Conservation (phyloP, 2,329 filamentous ascomycete genomes). For the Zymoseptoria passerinii region DNA sequence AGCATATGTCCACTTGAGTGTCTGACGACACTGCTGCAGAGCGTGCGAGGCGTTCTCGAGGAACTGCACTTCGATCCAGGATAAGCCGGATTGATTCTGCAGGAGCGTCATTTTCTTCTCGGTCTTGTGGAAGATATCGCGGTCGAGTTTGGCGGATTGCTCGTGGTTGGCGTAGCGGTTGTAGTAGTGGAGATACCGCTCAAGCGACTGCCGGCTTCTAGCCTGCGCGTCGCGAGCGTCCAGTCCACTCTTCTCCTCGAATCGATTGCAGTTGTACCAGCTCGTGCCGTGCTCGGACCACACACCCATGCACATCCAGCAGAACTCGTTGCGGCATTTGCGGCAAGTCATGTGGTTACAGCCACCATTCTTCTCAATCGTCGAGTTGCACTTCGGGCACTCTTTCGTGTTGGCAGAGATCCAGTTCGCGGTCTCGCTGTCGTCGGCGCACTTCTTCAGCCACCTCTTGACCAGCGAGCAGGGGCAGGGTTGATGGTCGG, state of each 20-base stretch:
- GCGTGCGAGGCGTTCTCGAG: conserved; percentile 87
- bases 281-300: conserved; percentile 98
- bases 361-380: conserved; percentile 97
- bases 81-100: conserved; percentile 88
- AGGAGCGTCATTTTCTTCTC: conserved; percentile 99
- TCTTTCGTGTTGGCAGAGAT: conserved; percentile 99
- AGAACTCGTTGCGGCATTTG: conserved; percentile 94
- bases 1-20: conserved; percentile 97
- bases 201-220: conserved; percentile 78
- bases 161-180: conserved; percentile 99
- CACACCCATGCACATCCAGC: conserved; percentile 99
- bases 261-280: conserved; percentile 99
- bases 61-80: conserved; percentile 99
- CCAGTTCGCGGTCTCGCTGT: conserved; percentile 98
- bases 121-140: conserved; percentile 90
- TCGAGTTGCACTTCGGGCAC: conserved; percentile 90
- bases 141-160: conserved; percentile 92
- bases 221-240: conserved; percentile 90
- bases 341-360: conserved; percentile 98
- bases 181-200: conserved; percentile 98
- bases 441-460: conserved; percentile 97
- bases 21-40: conserved; percentile 93
- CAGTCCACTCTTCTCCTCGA: conserved; percentile 86
- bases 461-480: conserved; percentile 87
- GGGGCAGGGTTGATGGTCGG: conserved; percentile 87